phyloP scores from a whole-genome alignment of 371 early-diverging fungal species.

The Mucor ambiguus region DNA sequence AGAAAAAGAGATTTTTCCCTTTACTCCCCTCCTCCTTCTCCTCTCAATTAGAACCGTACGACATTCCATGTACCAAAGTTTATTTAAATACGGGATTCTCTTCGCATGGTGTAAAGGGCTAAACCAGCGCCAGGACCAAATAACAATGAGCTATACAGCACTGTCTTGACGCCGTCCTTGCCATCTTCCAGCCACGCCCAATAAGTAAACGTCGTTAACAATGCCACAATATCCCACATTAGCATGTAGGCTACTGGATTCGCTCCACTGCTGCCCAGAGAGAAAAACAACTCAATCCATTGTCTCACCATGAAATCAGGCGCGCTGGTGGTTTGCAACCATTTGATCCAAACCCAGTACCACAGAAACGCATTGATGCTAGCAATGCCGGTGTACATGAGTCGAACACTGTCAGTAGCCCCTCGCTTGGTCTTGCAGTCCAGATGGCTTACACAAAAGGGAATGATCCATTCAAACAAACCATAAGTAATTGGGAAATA shows the following conservation, averaged over 20 bases:
- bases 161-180: neutral
- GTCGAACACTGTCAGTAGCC: neutral
- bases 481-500: constrained; percentile 11
- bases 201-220: constrained; percentile 11
- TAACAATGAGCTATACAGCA: neutral
- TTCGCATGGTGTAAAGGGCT: constrained; percentile 13
- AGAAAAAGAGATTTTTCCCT: neutral
- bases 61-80: neutral
- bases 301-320: constrained; percentile 10
- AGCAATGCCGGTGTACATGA: constrained; percentile 10
- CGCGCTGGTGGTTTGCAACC: constrained; percentile 9
- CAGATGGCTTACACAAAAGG: neutral
- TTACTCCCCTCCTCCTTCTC: neutral
- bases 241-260: constrained; percentile 19
- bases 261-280: neutral
- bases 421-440: constrained; percentile 2
- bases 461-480: constrained; percentile 1
- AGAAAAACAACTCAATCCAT: constrained; percentile 15
- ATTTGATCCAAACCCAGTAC: constrained; percentile 19
- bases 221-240: constrained; percentile 12
- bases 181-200: constrained; percentile 19
- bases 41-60: neutral
- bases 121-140: constrained; percentile 18
- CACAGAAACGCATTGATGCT: constrained; percentile 12
- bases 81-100: constrained; percentile 16